Conservation (phyloP, 148 eudicot genomes). For the Rhododendron molle region DNA sequence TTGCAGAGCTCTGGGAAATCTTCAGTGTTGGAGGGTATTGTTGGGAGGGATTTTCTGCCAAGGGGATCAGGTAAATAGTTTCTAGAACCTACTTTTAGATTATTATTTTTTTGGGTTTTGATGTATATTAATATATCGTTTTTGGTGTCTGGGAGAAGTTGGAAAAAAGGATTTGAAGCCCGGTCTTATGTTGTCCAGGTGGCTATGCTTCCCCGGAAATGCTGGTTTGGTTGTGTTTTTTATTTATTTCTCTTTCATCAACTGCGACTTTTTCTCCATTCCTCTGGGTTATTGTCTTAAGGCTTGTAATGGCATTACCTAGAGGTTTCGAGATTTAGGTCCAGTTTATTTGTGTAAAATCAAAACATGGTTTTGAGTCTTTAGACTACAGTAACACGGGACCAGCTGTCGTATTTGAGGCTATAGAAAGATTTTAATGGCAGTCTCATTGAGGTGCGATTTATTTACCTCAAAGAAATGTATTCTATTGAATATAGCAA, state of each 20-base stretch:
- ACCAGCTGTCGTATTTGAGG: background rate
- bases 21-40: conserved; percentile 74
- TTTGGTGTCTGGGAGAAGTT: background rate
- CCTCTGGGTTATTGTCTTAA: background rate
- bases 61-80: conserved; percentile 59
- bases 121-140: background rate
- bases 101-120: background rate
- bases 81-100: background rate
- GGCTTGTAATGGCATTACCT: background rate
- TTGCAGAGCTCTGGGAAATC: conserved; percentile 79
- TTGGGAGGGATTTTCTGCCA: conserved; percentile 84
- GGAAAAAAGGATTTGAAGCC: background rate
- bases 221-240: background rate
- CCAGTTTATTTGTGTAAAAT: background rate
- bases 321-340: background rate
- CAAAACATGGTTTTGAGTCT: no score
- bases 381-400: no score
- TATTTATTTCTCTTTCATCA: background rate
- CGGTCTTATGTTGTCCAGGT: background rate
- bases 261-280: background rate
- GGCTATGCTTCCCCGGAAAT: background rate
- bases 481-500: background rate
- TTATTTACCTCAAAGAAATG: background rate
- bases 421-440: background rate
- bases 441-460: background rate